Conservation (phyloP, 1,284 basidiomycete species). For the Cystobasidium pallidum region DNA sequence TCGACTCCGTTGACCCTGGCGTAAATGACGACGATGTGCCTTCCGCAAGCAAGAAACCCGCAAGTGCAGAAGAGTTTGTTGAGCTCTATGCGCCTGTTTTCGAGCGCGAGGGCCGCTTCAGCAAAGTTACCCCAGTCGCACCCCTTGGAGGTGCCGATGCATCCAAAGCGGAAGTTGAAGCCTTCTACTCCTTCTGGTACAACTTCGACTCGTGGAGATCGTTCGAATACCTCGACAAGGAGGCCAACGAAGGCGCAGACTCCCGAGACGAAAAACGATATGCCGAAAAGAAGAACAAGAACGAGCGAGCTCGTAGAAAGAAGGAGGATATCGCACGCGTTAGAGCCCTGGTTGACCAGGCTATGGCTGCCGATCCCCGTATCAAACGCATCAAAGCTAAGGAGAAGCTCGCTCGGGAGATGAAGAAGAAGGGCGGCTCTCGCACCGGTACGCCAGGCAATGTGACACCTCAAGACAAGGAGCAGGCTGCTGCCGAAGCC, state of each 20-base stretch:
- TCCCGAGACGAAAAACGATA: slow-evolving; percentile 99
- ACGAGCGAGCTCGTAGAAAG: slow-evolving; percentile 92
- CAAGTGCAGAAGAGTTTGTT: slow-evolving; percentile 72
- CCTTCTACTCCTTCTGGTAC: slow-evolving; percentile 99
- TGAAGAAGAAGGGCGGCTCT: slow-evolving; percentile 75
- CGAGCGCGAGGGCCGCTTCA: slow-evolving; percentile 89
- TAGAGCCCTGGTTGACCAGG: slow-evolving; percentile 82
- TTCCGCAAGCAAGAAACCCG: slow-evolving; percentile 59
- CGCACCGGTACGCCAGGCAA: slow-evolving; percentile 59
- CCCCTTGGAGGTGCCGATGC: slow-evolving; percentile 73
- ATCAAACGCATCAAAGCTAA: slow-evolving; percentile 97
- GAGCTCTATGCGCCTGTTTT: slow-evolving; percentile 74
- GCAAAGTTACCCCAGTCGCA: slow-evolving; percentile 83
- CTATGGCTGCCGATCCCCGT: slow-evolving; percentile 84
- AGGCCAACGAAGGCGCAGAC: slow-evolving; percentile 96
- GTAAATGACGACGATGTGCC: slow-evolving; percentile 75
- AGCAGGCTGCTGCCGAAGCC: slow-evolving; percentile 73
- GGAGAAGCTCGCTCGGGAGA: slow-evolving; percentile 91
- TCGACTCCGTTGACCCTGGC: slow-evolving; percentile 92
- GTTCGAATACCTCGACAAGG: slow-evolving; percentile 98
- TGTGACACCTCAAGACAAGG: slow-evolving; percentile 61
- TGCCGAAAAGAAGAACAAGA: slow-evolving; percentile 99
- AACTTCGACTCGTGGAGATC: slow-evolving; percentile 98
- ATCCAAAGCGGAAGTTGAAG: slow-evolving; percentile 80
- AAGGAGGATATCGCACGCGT: slow-evolving; percentile 96